Percentiles rank a stretch among this genome's conserved stretches.
phyloP scores from a whole-genome alignment of 768 basidiomycete genomes.

The Pulveroboletus frians region DNA sequence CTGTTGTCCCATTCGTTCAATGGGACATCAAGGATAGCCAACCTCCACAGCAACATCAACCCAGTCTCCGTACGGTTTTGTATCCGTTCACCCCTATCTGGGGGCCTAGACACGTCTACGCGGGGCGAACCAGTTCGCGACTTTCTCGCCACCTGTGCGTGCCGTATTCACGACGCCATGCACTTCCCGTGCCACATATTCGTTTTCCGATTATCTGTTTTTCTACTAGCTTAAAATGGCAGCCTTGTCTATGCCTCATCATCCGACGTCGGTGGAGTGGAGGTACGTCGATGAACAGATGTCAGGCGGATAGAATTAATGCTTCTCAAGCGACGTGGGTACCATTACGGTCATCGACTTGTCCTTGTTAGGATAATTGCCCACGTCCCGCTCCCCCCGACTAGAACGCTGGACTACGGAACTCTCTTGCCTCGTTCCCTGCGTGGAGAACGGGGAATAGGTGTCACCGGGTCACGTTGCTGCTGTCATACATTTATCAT shows the following conservation, averaged over 20 bases:
- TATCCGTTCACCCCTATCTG: background rate
- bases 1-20: slow-evolving; percentile 1
- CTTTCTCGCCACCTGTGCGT: background rate
- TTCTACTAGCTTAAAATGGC: background rate
- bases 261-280: background rate
- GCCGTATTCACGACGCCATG: background rate
- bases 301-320: background rate
- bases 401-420: background rate
- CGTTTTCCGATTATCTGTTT: background rate
- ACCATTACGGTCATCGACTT: background rate
- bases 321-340: background rate
- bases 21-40: slow-evolving; percentile 9
- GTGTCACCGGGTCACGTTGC: slow-evolving; percentile 2
- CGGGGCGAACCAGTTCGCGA: background rate
- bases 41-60: background rate
- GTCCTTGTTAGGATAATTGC: background rate
- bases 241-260: background rate
- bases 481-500: background rate
- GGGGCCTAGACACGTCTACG: background rate
- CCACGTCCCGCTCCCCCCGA: slow-evolving; percentile 1
- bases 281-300: background rate
- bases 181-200: background rate
- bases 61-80: background rate
- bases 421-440: slow-evolving; percentile 5
- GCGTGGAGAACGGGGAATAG: slow-evolving; percentile 1